Conservation (phyloP, 768 basidiomycete species). For the Gautieria morchelliformis region DNA sequence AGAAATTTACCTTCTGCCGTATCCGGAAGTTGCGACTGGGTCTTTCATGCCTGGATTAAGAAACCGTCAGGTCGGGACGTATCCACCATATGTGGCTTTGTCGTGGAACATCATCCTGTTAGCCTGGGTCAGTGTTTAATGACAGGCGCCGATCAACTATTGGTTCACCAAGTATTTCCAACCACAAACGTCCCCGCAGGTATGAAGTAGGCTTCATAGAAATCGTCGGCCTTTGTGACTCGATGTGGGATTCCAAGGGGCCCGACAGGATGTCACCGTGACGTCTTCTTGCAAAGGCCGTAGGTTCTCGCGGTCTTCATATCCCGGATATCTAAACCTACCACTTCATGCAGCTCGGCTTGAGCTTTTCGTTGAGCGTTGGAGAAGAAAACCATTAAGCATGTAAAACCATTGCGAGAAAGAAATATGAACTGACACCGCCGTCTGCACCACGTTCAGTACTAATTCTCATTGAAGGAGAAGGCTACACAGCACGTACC, state of each 20-base stretch:
- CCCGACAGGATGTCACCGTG: background rate
- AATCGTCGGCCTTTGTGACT: background rate
- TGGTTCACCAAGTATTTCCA: background rate
- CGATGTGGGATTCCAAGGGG: background rate
- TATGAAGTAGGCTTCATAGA: slow-evolving; percentile 1
- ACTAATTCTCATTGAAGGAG: too few species aligned
- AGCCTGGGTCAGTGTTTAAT: too few species aligned
- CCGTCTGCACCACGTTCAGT: background rate
- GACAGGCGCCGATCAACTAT: too few species aligned
- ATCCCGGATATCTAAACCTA: slow-evolving; percentile 7
- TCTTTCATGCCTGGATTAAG: background rate
- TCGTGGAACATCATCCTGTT: background rate
- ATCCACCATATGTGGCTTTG: background rate
- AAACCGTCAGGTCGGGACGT: background rate
- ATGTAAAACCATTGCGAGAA: slow-evolving; percentile 12
- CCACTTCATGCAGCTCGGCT: slow-evolving; percentile 12
- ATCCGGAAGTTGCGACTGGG: background rate
- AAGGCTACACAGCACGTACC: slow-evolving; percentile 13
- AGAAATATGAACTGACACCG: slow-evolving; percentile 6
- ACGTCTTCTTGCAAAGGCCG: slow-evolving; percentile 1
- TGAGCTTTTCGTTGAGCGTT: slow-evolving; percentile 12
- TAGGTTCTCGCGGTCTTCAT: background rate
- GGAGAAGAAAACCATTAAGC: slow-evolving; percentile 12
- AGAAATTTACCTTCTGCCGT: background rate
- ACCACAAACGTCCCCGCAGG: background rate